Evolutionary conservation across 73 alveolate species (phyloP).

Genomic region (Paramecium bursaria): DNA sequence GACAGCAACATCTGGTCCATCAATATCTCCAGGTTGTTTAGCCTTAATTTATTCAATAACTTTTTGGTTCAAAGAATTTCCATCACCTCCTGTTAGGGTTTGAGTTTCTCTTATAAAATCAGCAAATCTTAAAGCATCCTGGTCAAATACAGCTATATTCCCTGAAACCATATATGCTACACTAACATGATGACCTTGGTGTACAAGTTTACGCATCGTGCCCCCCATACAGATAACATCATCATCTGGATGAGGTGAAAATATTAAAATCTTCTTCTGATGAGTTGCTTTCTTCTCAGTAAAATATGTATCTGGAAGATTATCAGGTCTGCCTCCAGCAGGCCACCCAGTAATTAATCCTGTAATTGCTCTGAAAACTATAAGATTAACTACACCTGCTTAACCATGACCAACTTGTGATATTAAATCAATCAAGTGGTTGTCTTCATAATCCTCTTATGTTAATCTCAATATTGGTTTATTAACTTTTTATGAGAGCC

Average conservation of each 20-base stretch:
- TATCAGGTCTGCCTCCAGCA: constrained; percentile 76
- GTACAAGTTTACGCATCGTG: constrained; percentile 67
- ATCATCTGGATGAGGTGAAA: constrained; percentile 81
- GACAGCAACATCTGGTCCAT: constrained; percentile 53
- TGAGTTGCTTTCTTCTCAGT: constrained; percentile 40
- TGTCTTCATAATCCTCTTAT: constrained; percentile 72
- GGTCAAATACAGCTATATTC: constrained; percentile 72
- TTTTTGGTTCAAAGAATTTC: constrained; percentile 52
- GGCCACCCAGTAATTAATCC: constrained; percentile 78
- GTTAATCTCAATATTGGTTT: constrained; percentile 67
- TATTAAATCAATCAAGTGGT: constrained; percentile 68
- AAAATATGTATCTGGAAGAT: constrained; percentile 51
- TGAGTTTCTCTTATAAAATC: constrained; percentile 63
- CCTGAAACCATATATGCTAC: constrained; percentile 72
- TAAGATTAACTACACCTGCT: constrained; percentile 64
- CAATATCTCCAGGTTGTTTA: constrained; percentile 67
- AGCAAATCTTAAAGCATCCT: constrained; percentile 71
- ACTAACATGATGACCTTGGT: constrained; percentile 75
- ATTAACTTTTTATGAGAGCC: constrained; percentile 68
- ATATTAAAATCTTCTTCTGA: constrained; percentile 63
- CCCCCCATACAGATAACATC: constrained; percentile 79
- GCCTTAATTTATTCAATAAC: constrained; percentile 49
- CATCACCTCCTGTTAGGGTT: constrained; percentile 33
- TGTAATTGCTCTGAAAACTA: constrained; percentile 54
- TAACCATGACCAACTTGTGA: constrained; percentile 65